Evolutionary conservation across 2,329 filamentous ascomycete genomes (phyloP).

Genomic region (Madurella mycetomatis): DNA sequence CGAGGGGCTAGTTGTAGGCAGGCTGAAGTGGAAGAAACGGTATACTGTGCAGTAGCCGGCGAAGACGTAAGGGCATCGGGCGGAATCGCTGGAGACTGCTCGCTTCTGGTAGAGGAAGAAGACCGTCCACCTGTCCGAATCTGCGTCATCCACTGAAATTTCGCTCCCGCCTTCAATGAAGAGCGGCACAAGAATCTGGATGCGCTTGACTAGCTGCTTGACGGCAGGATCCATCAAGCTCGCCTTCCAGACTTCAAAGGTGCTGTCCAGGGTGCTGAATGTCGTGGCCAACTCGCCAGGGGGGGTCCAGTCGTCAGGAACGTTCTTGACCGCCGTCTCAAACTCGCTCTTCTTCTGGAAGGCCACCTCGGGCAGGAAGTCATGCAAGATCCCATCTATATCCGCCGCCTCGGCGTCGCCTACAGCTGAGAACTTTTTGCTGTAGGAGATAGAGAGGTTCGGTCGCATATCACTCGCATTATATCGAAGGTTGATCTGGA

Average conservation of each 20-base stretch:
- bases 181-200: conserved; percentile 78
- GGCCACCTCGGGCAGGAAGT: conserved; percentile 66
- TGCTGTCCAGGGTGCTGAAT: conserved; percentile 57
- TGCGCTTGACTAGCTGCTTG: conserved; percentile 67
- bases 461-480: conserved; percentile 71
- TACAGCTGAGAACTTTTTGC: conserved; percentile 64
- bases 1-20: conserved; percentile 40
- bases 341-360: conserved; percentile 62
- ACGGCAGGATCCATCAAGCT: conserved; percentile 66
- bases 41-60: conserved; percentile 90
- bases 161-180: conserved; percentile 91
- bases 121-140: conserved; percentile 83
- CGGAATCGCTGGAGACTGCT: conserved; percentile 35
- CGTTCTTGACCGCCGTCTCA: conserved; percentile 50
- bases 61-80: conserved; percentile 66
- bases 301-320: conserved; percentile 55
- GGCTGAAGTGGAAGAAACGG: conserved; percentile 67
- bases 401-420: conserved; percentile 67
- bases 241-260: conserved; percentile 82
- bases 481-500: conserved; percentile 69
- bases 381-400: conserved; percentile 58
- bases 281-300: conserved; percentile 68
- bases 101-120: conserved; percentile 77
- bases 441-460: conserved; percentile 65
- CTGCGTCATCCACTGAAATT: conserved; percentile 62